Conservation (phyloP, 345 rosid genomes). For the Syzygium jambos region DNA sequence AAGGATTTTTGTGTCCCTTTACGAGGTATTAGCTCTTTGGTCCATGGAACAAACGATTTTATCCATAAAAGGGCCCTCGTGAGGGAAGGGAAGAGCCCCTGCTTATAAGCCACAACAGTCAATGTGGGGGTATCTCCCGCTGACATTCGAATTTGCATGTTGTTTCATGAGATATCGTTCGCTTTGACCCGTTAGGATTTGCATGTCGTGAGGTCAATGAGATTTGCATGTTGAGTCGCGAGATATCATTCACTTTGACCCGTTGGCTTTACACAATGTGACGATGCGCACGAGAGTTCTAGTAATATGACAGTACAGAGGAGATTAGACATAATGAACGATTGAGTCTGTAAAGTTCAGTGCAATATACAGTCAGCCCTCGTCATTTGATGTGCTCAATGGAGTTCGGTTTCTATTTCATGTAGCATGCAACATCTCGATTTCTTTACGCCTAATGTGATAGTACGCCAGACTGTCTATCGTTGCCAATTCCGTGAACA, state of each 20-base stretch:
- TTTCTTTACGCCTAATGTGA: not conserved
- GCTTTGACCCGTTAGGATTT: no score
- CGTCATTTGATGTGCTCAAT: not conserved
- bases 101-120: not conserved
- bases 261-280: no score
- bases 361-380: not conserved
- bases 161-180: no score
- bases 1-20: not conserved
- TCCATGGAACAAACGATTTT: rapidly evolving
- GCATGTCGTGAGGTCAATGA: no score
- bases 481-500: not conserved
- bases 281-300: not conserved
- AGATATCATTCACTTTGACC: not conserved
- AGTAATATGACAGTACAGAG: not conserved
- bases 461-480: not conserved
- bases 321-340: not conserved
- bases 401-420: not conserved
- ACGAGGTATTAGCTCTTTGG: rapidly evolving
- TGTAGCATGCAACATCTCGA: not conserved
- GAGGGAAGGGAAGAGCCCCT: not conserved
- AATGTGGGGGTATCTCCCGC: not conserved
- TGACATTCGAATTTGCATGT: not conserved
- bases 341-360: not conserved
- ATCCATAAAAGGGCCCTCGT: rapidly evolving
- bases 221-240: not conserved